Evolutionary conservation across 2,329 filamentous ascomycete species (phyloP).

Genomic region (Fusarium euwallaceae): DNA sequence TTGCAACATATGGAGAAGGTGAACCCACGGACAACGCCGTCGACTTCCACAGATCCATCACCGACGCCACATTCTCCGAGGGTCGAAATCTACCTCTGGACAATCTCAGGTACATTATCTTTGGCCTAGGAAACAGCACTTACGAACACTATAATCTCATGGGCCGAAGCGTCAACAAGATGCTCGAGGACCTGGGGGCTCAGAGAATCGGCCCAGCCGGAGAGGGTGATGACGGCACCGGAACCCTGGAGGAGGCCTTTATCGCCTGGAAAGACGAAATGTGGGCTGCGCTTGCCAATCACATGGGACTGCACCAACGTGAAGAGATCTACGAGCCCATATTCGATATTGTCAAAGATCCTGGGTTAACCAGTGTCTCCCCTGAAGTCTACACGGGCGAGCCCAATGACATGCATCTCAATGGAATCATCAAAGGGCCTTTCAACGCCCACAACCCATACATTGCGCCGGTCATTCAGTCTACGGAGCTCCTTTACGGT

Average conservation of each 20-base stretch:
- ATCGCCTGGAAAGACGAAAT: neutral
- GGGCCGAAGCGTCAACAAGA: neutral
- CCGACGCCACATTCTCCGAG: neutral
- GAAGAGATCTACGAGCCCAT: neutral
- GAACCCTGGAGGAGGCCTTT: neutral
- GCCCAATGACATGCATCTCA: neutral
- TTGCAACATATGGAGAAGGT: neutral
- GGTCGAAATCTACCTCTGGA: neutral
- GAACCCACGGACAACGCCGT: neutral
- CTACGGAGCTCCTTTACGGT: neutral
- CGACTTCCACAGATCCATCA: neutral
- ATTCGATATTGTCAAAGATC: neutral
- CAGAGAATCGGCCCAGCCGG: neutral
- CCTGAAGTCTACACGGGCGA: neutral
- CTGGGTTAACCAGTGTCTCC: neutral
- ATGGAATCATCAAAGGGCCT: neutral
- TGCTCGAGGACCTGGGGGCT: neutral
- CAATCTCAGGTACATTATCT: neutral
- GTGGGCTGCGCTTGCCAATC: neutral
- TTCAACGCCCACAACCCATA: neutral
- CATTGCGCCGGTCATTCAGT: neutral
- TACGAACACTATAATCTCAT: neutral
- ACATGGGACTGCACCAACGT: neutral
- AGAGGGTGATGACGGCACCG: neutral
- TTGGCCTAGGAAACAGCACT: neutral